A percentile compares a stretch with the other conserved stretches of the same genome.
These are phyloP conservation scores for Lactarius hatsudake DNA, from an alignment of 768 basidiomycete species.

Conservation along the genomic window DNA sequence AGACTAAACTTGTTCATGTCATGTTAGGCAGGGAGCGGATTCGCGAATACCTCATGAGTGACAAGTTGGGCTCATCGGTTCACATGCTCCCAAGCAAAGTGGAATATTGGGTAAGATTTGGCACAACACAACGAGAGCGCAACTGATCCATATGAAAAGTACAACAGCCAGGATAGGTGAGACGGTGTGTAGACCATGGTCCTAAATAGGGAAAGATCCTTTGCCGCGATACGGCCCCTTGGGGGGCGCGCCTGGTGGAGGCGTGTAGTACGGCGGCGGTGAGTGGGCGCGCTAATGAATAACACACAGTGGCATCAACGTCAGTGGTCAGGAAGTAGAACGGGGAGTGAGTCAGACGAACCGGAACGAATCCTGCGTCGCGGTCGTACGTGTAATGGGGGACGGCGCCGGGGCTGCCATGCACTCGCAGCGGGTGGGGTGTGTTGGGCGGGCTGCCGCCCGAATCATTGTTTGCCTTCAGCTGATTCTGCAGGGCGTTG, in stretches of 20 bases:
- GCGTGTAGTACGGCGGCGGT: conserved; percentile 4
- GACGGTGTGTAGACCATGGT: too few species aligned
- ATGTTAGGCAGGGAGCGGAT: too few species aligned
- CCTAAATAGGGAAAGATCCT: too few species aligned
- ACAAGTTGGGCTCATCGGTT: background rate
- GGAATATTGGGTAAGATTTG: background rate
- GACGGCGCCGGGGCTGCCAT: background rate
- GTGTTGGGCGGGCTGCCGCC: background rate
- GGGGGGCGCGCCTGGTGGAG: conserved; percentile 8
- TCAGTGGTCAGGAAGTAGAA: background rate
- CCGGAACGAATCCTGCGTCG: conserved; percentile 2
- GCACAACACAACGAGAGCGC: background rate
- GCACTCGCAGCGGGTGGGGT: conserved; percentile 11
- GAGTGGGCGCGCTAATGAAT: background rate
- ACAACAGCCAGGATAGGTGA: too few species aligned
- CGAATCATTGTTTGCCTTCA: background rate
- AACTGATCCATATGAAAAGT: too few species aligned
- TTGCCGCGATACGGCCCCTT: background rate
- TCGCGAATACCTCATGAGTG: too few species aligned
- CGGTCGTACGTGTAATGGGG: background rate
- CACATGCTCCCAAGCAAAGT: background rate
- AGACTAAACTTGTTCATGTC: too few species aligned
- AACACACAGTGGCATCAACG: background rate
- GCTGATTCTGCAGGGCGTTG: background rate
- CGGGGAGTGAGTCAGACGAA: background rate